Evolutionary conservation across 2,329 filamentous ascomycete species (phyloP), one percentile per base, ranked within the genome.

Genomic region (Aspergillus calidoustus): DNA sequence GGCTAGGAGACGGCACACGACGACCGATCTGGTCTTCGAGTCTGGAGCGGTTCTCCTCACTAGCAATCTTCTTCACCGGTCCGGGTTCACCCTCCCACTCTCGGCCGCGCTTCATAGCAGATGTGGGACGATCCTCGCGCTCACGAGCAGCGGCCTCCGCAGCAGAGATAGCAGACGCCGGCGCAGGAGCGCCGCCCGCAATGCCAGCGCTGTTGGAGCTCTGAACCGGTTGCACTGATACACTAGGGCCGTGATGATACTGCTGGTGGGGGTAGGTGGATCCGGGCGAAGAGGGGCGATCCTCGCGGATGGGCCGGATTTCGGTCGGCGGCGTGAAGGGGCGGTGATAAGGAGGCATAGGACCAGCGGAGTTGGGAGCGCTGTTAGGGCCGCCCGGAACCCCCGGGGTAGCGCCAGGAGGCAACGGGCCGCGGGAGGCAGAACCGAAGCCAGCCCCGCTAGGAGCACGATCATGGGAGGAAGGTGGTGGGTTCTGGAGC

Each of bases 51-150:
- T 86, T 92, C 76, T 97, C 93, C 5, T 98, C 94, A 44, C 89
- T 96, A 9, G 91, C 89, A 64, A 91, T 88, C 81, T 97, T 97
- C 82, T 97, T 96, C 49, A 84, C 70, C 7, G 79, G 78, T 13
- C 76, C 83, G 4, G 88, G 80, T 41, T 96, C 92, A 41, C 94
- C 90, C 68, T 98, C 95, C 93, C 95, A 97, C 72, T 98, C 95
- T 53, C 93, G 89, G 75, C 89, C 85, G 61, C 95, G 87, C 84
- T 99, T 99, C 60, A 91, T 83, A 2, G 83, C 90, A 43, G 92
- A 96, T 1, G 89, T 79, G 19, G 93, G 91, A n/a, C 93, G 86
- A 47, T 89, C 86, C 59, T 96, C 90, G 64, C 84, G 77, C 52
- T 89, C 86, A 55, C 86, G 89, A 62, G 86, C 83, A 25, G 87